Percentiles rank a stretch among this genome's conserved stretches.
Evolutionary conservation across 2,329 filamentous ascomycete species (phyloP).

Genomic region (Periconia digitata): DNA sequence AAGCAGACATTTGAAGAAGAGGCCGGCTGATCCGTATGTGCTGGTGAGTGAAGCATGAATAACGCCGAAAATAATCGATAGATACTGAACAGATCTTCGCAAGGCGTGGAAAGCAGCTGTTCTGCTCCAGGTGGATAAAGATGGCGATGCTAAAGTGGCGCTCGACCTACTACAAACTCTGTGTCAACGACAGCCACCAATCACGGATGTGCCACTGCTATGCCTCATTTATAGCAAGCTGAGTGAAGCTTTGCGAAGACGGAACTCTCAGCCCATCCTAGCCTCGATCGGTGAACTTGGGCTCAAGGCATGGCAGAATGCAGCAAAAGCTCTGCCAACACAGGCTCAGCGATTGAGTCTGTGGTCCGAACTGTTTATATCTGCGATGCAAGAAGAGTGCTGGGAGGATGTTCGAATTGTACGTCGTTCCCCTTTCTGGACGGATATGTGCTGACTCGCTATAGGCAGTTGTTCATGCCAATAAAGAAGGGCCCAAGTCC

Average conservation of each 20-base stretch:
- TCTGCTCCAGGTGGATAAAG: slow-evolving; percentile 15
- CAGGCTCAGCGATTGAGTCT: slow-evolving; percentile 25
- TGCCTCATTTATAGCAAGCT: slow-evolving; percentile 27
- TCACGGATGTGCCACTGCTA: slow-evolving; percentile 29
- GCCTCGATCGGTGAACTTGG: slow-evolving; percentile 19
- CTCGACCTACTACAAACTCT: slow-evolving; percentile 17
- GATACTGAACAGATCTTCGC: slow-evolving; percentile 1
- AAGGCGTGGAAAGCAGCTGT: slow-evolving; percentile 38
- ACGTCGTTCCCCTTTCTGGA: slow-evolving; percentile 7
- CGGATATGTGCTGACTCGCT: slow-evolving; percentile 8
- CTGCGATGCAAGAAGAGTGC: slow-evolving; percentile 31
- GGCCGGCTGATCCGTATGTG: slow-evolving; percentile 39
- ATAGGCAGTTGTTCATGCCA: slow-evolving; percentile 33
- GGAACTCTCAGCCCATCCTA: slow-evolving; percentile 3
- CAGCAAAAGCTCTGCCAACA: slow-evolving; percentile 24
- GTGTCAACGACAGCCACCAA: slow-evolving; percentile 22
- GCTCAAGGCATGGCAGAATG: slow-evolving; percentile 31
- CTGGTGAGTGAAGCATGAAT: slow-evolving; percentile 20
- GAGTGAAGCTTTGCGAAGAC: slow-evolving; percentile 20
- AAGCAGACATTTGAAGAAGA: slow-evolving; percentile 38
- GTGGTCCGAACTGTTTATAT: slow-evolving; percentile 30
- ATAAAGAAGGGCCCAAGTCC: slow-evolving; percentile 23
- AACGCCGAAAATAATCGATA: background rate
- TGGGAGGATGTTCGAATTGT: slow-evolving; percentile 40
- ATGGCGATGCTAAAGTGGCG: slow-evolving; percentile 12